These are phyloP conservation scores for Leishmania braziliensis DNA, from an alignment of 208 protist species.

Conservation along the genomic window DNA sequence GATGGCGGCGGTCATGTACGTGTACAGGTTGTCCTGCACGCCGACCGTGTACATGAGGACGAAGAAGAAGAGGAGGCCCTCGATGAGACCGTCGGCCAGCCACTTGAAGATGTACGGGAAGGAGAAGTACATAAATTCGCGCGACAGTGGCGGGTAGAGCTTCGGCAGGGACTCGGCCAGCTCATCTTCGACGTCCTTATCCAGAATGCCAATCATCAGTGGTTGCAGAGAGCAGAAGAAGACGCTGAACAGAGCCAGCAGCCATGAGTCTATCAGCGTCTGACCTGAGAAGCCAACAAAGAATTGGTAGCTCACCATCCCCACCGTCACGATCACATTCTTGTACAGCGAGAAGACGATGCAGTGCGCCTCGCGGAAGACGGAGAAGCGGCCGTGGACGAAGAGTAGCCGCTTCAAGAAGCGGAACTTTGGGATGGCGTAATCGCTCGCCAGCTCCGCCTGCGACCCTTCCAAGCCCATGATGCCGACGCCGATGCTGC, in stretches of 20 bases:
- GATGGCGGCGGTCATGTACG: constrained; percentile 35
- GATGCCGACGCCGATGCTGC: constrained; percentile 94
- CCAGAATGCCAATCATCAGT: constrained; percentile 77
- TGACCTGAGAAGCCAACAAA: constrained; percentile 89
- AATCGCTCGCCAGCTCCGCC: constrained; percentile 92
- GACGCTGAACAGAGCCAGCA: constrained; percentile 81
- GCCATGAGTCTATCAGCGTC: constrained; percentile 84
- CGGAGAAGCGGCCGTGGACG: constrained; percentile 93
- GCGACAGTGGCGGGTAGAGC: constrained; percentile 66
- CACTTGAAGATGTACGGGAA: constrained; percentile 67
- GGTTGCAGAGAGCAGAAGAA: constrained; percentile 83
- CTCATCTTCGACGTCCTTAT: constrained; percentile 90
- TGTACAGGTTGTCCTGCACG: constrained; percentile 54
- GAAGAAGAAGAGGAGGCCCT: constrained; percentile 64
- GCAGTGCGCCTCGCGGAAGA: constrained; percentile 85
- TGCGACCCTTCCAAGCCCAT: constrained; percentile 96
- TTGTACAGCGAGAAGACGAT: constrained; percentile 97
- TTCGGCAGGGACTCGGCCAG: constrained; percentile 67
- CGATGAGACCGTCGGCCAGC: constrained; percentile 55
- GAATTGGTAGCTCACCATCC: constrained; percentile 80
- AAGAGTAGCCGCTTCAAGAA: constrained; percentile 91
- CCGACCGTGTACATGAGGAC: constrained; percentile 51
- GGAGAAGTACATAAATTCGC: constrained; percentile 80
- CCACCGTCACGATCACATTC: constrained; percentile 89
- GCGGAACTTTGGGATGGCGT: constrained; percentile 92